Evolutionary conservation across 2,329 filamentous ascomycete genomes (phyloP), one percentile per base, ranked within the genome.

Genomic region (Beauveria scarabaeidicola): DNA sequence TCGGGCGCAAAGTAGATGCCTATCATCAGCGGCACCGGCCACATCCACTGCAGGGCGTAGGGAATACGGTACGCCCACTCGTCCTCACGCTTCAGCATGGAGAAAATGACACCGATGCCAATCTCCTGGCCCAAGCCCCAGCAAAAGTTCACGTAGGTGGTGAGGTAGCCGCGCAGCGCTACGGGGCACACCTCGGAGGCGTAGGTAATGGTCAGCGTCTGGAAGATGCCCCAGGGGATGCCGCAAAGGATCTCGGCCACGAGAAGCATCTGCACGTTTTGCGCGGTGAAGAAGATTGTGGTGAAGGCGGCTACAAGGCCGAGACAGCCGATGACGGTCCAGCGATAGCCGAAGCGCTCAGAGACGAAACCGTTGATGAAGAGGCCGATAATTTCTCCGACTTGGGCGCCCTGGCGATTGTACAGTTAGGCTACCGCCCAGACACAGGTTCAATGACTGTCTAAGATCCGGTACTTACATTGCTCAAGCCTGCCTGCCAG

Each of bases 61-160:
- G 88, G 87, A 59, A 88, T 87, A 50, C 85, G 79, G 70, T 86
- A 88, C 0, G 84, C 81, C 84, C 84, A 88, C 70, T 89, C 78
- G 65, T 89, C 86, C 5, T 81, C 70, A 48, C 86, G 81, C 67
- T 79, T 73, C 41, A 89, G 74, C 78, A 90, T 87, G 63, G 81
- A 78, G 69, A 84, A 84, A 66, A 90, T 86, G 61, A 89, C 87
- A n/a, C 85, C 87, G 57, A 88, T 86, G 47, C 84, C 87, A 58
- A 90, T 86, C 60, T 87, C 77, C 71, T 91, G 87, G 19, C 88
- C 88, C n/a, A 90, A 75, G 38, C 85, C 87, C 86, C 87, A 90
- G 78, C 87, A 90, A 67, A 88, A 86, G 74, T 89, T 89, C 73
- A 89, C 84, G 63, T 89, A 90, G 7, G 87, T 89, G 1, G 87